Percentiles rank a stretch among this genome's conserved stretches.
These are phyloP conservation scores for Umbelopsis ramanniana DNA, from an alignment of 192 early-diverging fungal genomes.

Conservation along the genomic window DNA sequence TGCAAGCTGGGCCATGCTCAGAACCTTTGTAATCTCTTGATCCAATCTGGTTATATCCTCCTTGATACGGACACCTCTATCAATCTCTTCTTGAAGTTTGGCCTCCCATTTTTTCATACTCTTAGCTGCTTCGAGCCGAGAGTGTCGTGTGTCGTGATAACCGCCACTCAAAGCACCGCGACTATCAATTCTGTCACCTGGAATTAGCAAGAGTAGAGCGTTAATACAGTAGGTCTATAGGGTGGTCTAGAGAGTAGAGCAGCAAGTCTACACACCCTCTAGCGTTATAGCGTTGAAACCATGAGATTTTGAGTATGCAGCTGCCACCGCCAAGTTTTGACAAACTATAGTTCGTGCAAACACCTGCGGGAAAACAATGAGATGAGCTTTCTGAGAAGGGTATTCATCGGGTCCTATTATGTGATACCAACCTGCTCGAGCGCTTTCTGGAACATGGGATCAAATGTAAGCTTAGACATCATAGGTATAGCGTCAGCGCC, in stretches of 20 bases:
- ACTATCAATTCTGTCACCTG: constrained; percentile 82
- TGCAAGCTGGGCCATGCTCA: constrained; percentile 62
- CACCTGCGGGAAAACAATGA: constrained; percentile 44
- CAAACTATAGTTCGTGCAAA: constrained; percentile 93
- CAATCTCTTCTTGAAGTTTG: constrained; percentile 49
- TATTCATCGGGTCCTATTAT: not conserved
- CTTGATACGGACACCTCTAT: constrained; percentile 49
- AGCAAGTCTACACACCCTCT: constrained; percentile 47
- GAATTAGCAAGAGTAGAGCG: too few relatives aligned
- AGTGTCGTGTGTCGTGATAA: constrained; percentile 72
- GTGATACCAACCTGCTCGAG: constrained; percentile 71
- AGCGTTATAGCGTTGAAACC: constrained; percentile 86
- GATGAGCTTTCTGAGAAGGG: not conserved
- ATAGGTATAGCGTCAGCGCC: constrained; percentile 82
- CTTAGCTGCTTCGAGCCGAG: constrained; percentile 77
- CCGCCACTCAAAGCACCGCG: constrained; percentile 95
- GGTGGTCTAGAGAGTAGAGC: too few relatives aligned
- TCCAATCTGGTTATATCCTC: constrained; percentile 60
- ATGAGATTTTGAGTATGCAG: constrained; percentile 76
- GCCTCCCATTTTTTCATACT: constrained; percentile 54
- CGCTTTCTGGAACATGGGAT: constrained; percentile 70
- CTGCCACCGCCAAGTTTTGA: constrained; percentile 79
- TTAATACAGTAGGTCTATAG: too few relatives aligned
- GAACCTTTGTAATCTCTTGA: constrained; percentile 62
- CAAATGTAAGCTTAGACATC: constrained; percentile 76